Conservation (phyloP, 2,329 filamentous ascomycete species). For the Harringtonia aguacate region DNA sequence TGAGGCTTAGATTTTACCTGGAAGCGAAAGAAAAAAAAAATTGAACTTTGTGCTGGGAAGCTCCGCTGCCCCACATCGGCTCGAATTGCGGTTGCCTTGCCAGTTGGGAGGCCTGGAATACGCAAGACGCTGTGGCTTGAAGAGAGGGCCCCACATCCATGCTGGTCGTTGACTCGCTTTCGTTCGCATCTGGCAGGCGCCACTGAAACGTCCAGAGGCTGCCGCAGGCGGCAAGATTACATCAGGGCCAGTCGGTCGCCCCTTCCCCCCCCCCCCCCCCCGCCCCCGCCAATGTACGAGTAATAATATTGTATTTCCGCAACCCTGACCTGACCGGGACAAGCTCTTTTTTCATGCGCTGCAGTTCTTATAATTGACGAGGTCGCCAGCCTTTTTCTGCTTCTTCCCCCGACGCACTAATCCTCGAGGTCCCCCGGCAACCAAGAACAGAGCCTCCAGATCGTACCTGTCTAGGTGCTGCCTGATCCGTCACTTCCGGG, state of each 20-base stretch:
- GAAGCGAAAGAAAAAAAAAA: not conserved
- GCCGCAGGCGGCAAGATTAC: constrained; percentile 3
- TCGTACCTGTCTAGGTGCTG: no score
- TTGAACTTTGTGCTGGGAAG: not conserved
- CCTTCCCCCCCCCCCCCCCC: not conserved
- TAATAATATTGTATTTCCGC: not conserved
- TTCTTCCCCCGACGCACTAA: no score
- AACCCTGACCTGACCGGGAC: not conserved
- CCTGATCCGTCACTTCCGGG: not conserved
- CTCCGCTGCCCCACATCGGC: no score
- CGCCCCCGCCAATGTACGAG: not conserved
- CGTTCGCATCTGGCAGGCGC: no score
- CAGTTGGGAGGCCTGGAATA: not conserved
- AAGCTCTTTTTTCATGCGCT: not conserved
- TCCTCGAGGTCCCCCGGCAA: no score
- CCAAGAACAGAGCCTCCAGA: no score
- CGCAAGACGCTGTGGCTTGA: not conserved
- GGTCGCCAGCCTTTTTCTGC: not conserved
- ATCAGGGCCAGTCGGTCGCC: constrained; percentile 7
- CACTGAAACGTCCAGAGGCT: no score
- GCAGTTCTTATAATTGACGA: no score
- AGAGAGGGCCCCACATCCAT: no score
- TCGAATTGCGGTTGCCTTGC: no score
- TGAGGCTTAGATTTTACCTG: no score
- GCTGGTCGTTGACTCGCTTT: no score